Evolutionary conservation across 1,284 basidiomycete species (phyloP).

Genomic region (Ganoderma lingzhi): DNA sequence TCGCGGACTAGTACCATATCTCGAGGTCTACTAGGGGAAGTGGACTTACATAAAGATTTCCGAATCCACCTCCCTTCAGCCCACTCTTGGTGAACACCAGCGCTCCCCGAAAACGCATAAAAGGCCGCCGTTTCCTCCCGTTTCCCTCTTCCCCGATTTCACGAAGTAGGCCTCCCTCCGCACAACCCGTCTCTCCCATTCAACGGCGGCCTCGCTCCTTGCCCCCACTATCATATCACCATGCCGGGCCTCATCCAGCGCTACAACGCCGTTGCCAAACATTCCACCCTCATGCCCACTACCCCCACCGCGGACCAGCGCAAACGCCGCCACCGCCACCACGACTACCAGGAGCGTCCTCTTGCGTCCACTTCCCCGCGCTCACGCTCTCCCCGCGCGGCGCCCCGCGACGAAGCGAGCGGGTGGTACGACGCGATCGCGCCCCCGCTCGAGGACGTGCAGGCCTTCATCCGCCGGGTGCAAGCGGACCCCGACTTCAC

Average conservation of each 20-base stretch:
- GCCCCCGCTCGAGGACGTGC: conserved; percentile 30
- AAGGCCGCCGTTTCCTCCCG: neutral
- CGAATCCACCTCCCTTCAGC: neutral
- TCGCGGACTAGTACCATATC: neutral
- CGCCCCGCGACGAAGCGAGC: conserved; percentile 18
- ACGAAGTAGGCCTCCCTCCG: neutral
- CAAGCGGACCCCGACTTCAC: conserved; percentile 26
- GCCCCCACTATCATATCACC: neutral
- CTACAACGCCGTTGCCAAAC: conserved; percentile 26
- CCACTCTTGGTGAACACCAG: neutral
- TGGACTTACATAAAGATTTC: conserved; percentile 3
- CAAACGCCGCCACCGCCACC: conserved; percentile 4
- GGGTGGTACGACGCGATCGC: conserved; percentile 29
- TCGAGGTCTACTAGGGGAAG: neutral
- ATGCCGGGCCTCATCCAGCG: conserved; percentile 34
- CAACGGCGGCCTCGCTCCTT: neutral
- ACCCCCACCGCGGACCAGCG: conserved; percentile 12
- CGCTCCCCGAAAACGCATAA: neutral
- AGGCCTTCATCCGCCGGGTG: conserved; percentile 26
- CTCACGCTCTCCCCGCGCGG: neutral
- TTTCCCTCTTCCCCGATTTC: neutral
- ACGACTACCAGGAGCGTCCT: neutral
- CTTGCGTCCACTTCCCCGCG: neutral
- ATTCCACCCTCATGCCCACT: conserved; percentile 28
- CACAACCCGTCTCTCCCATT: neutral